Base-by-base conservation (phyloP, 805 yeast species). In the Ogataea ramenticola region DNA sequence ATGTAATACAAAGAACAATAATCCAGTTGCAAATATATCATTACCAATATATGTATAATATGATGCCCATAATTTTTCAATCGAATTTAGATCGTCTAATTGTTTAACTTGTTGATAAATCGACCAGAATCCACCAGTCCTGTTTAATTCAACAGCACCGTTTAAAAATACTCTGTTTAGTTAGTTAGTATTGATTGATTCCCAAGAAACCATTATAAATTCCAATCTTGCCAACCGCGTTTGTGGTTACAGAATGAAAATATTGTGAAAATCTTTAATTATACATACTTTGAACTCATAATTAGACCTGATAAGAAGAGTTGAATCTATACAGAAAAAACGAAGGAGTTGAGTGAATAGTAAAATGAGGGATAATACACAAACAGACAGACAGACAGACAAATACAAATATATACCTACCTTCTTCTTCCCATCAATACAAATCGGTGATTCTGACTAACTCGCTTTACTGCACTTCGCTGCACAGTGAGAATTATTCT, bases 1-100 rank as follows among this genome's bases (percentile, higher is more conserved):
- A 65, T 91, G 99, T 44, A 87, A 69, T 35, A 74, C 56, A 62
- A 91, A 87, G 58, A 89, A 82, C 63, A 91, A 66, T 39, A 89
- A 63, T 4, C 98, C 99, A 1, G 98, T 91, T 42, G 98, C 96
- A 49, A 91, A 72, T 30, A 85, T 72, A 65, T 91, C 99, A 64
- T 91, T 91, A 54, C 79, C 75, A 75, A 89, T 76, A 66, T 80
- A 89, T 46, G 79, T 70, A 69, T 89, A 91, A 79, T 86, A 91
- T 20, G 88, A 69, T 12, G 95, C 95, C 99, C 99, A 91, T 45
- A 79, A 59, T 50, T 74, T 75, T 63, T 91, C 97, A 36, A 81
- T 36, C 21, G 67, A 43, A 55, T 66, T 75, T 48, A 80, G 64
- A 22, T 57, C 54, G 2, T 53, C 52, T 21, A 69, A 42, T 11